Evolutionary conservation across 2,329 filamentous ascomycete genomes (phyloP).

Genomic region (Aureobasidium leucospermi): DNA sequence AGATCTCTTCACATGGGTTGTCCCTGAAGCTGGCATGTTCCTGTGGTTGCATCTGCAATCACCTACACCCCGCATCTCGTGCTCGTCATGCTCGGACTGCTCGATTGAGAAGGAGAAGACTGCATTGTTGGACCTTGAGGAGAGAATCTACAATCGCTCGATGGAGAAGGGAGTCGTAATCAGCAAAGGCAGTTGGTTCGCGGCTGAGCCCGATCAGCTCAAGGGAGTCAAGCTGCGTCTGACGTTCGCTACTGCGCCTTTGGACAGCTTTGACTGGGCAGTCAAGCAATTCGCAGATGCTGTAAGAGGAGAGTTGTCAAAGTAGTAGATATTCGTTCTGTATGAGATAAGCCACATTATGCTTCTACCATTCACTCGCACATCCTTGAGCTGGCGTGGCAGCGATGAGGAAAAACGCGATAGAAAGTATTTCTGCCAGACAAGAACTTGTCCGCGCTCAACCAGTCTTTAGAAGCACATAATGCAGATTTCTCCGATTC

Average conservation of each 20-base stretch:
- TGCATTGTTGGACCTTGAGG: background rate
- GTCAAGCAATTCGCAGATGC: conserved; percentile 8
- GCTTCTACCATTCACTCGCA: background rate
- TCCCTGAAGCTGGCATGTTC: conserved; percentile 23
- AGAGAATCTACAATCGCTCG: background rate
- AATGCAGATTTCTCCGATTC: background rate
- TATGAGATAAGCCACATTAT: background rate
- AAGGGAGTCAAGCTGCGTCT: conserved; percentile 2
- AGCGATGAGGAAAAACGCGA: too few relatives aligned
- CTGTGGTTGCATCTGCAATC: conserved; percentile 19
- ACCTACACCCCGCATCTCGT: background rate
- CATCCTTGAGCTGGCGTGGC: background rate
- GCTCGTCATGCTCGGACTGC: background rate
- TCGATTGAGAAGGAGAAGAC: background rate
- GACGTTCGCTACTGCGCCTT: conserved; percentile 1
- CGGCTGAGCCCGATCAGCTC: background rate
- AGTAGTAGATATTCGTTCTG: background rate
- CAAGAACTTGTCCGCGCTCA: background rate
- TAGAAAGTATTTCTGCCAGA: too few relatives aligned
- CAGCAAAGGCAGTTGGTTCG: conserved; percentile 8
- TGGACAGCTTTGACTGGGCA: conserved; percentile 7
- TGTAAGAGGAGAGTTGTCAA: background rate
- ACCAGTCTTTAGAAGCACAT: background rate
- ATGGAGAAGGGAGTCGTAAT: conserved; percentile 8
- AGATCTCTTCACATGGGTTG: conserved; percentile 19